Evolutionary conservation across 1,284 basidiomycete genomes (phyloP), one percentile per base, ranked within the genome.

Genomic region (Ustilago vetiveriae): DNA sequence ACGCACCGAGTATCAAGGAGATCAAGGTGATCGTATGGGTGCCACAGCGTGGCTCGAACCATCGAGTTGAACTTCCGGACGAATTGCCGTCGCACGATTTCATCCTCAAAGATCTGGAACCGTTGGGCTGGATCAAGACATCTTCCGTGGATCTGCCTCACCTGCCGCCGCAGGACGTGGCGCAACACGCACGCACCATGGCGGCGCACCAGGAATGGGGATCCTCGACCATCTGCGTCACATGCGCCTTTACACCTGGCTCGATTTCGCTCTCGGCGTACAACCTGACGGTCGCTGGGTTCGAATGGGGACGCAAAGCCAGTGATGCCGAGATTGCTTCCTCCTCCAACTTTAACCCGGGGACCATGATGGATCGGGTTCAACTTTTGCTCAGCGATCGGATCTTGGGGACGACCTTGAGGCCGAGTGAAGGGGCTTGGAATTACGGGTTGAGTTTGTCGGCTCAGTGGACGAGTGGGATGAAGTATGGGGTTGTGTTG

Each of bases 1-100:
- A 99, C 84, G 98, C 98, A 86, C 91, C 92, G 72, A 93, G 95
- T 82, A 96, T 98, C 72, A 97, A 98, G 85, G 96, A 99, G 85
- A 91, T 99, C 84, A 96, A 95, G 86, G 94, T 93, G 19, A 86
- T 98, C 40, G 94, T 89, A 10, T 96, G 94, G 90, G 88, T 94
- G 23, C 96, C 96, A 26, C 96, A 99, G 83, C 88, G 94, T 40
- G 95, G 96, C 40, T 94, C 91, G 79, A 96, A 97, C 83, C 95
- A 91, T 82, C 89, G 88, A 40, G 89, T 97, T 19, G 93, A 97
- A 82, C 85, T 98, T 37, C 94, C 94, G 10, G 83, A 86, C 35
- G 89, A 91, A 72, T 84, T 96, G 48, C 94, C 94, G 16, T 90
- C 90, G 82, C 93, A 96, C 79, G 94, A 97, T 79, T 94, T 92